These are phyloP conservation scores for Eimeria acervulina DNA, from an alignment of 169 alveolate species.

Conservation along the genomic window DNA sequence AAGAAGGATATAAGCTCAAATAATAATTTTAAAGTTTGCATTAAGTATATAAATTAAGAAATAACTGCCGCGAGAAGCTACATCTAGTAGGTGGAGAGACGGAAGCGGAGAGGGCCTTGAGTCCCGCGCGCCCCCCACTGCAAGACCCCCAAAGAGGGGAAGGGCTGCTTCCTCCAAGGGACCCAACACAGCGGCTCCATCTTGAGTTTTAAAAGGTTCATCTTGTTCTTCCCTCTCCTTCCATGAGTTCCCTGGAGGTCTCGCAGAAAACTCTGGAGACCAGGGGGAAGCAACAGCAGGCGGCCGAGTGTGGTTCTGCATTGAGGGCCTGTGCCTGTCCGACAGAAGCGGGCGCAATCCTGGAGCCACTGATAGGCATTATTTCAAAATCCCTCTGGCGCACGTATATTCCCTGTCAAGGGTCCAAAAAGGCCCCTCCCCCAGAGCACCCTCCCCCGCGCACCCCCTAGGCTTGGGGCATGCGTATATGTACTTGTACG, in stretches of 20 bases:
- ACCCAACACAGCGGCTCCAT: constrained; percentile 1
- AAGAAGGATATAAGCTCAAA: neutral
- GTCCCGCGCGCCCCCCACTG: constrained; percentile 69
- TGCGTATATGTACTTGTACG: constrained; percentile 40
- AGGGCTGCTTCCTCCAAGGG: constrained; percentile 32
- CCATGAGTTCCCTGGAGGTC: constrained; percentile 35
- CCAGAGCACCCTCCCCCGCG: constrained; percentile 54
- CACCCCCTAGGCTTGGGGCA: constrained; percentile 55
- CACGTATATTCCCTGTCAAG: neutral
- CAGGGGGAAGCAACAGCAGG: constrained; percentile 53
- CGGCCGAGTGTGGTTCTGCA: constrained; percentile 54
- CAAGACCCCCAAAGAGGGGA: constrained; percentile 42
- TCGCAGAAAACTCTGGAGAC: constrained; percentile 43
- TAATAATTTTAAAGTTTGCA: neutral
- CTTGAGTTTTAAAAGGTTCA: neutral
- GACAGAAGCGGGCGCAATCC: constrained; percentile 33
- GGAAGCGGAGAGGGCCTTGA: constrained; percentile 67
- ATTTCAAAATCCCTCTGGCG: neutral
- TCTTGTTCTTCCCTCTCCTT: constrained; percentile 13
- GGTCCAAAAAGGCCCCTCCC: constrained; percentile 39
- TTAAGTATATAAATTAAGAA: neutral
- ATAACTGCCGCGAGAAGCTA: neutral
- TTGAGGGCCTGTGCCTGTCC: constrained; percentile 52
- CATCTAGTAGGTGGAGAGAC: constrained; percentile 38
- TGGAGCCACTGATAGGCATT: constrained; percentile 18